Evolutionary conservation across 2,329 filamentous ascomycete genomes (phyloP), one percentile per base, ranked within the genome.

Genomic region (Ascochyta lentis): DNA sequence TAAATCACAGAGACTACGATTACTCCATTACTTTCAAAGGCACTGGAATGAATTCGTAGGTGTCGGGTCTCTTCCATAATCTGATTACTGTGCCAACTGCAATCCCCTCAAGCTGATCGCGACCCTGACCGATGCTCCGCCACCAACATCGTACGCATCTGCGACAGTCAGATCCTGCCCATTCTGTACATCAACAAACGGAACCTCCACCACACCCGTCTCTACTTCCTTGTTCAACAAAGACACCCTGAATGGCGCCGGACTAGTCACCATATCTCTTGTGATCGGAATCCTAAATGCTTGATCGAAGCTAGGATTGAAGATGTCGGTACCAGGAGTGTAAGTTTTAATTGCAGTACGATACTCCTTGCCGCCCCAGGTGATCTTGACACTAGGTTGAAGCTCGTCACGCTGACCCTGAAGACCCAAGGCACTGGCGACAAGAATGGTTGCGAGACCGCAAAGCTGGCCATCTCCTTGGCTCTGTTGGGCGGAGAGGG

Each of bases 231-330:
- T 67, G 45, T 73, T 71, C 59, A 73, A 19, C 49, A 73, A 43
- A 37, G 64, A 53, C 33, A 73, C 61, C 40, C 54, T 65, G 63
- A 73, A 72, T 34, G 46, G 55, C 2, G 37, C 58, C 1, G 63
- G 60, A 24, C 60, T 70, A 6, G 51, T 54, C 22, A 72, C 5
- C 60, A 72, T 58, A 13, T 67, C 71, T 15, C 67, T 66, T 4
- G 73, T 78, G 6, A 82, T 50, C 0, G 79, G 78, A 40, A 82
- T 73, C 7, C 67, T 68, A 67, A 81, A 82, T 0, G 76, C 74
- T 60, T 78, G 74, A 54, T 81, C 79, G 49, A 81, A 82, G 2
- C 74, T 69, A 2, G 80, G 80, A 61, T 81, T 82, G 69, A 78
- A 79, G 58, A 82, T 80, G 45, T 82, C 80, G 3, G 66, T 75